Evolutionary conservation across 345 rosid species (phyloP), one percentile per base, ranked within the genome.

Genomic region (Brassica cretica): DNA sequence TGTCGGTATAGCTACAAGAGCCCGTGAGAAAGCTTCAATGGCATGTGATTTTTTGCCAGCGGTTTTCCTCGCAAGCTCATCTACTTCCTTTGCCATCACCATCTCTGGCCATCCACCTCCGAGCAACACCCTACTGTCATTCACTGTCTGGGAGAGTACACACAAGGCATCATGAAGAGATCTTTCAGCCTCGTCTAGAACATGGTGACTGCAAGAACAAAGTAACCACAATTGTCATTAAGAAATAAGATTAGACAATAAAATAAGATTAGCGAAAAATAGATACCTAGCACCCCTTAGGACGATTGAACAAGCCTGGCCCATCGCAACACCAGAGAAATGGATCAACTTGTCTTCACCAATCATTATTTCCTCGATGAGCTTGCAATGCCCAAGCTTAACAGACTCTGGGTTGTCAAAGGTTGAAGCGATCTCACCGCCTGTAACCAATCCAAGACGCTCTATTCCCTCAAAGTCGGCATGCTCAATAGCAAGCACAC

Each of bases 21-120:
- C 98, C 59, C 86, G 85, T 39, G 99, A 90, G 78, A 95, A 95
- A 37, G 97, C 98, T 83, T 95, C 99, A 39, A 93, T 90, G 8
- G 99, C 99, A 84, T 86, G 99, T 5, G 99, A 91, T 80, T 84
- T 95, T 83, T 95, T 95, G 83, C 99, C 99, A 37, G 99, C 93
- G 51, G 99, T 93, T 77, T 85, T 89, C 2, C 94, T 88, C 55
- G 99, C 99, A 66, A 95, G 88, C 83, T 93, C 94, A 82, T 95
- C 97, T 58, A 95, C 99, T 70, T 86, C 99, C 87, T 90, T 93
- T 7, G 99, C 96, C 99, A 91, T 95, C 49, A 91, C 86, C 99
- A 95, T 93, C 91, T 95, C 99, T 9, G 99, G 99, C 98, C 99
- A 95, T 77, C 99, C 99, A 71, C 99, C 99, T 75, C 99, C 99